Conservation (phyloP, 2,329 filamentous ascomycete genomes). For the Claviceps sorghi region DNA sequence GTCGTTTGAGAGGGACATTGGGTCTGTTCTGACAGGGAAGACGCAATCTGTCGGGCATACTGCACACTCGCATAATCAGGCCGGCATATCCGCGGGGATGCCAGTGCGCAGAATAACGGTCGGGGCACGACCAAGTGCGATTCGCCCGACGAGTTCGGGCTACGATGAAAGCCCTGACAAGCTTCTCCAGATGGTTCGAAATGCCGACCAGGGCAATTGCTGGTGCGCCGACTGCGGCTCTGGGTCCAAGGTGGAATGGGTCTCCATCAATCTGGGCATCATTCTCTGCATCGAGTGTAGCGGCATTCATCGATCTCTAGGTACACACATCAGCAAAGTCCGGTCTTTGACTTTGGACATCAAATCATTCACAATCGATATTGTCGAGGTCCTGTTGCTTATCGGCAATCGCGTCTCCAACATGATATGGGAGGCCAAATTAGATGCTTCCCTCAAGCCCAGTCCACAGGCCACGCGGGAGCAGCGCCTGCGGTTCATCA, state of each 20-base stretch:
- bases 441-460: constrained; percentile 64
- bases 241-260: constrained; percentile 90
- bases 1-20: constrained; percentile 69
- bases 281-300: constrained; percentile 96
- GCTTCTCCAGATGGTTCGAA: constrained; percentile 72
- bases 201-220: constrained; percentile 82
- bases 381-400: constrained; percentile 81
- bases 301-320: constrained; percentile 88
- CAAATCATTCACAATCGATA: constrained; percentile 90
- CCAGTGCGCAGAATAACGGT: constrained; percentile 82
- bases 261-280: constrained; percentile 93
- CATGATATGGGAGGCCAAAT: constrained; percentile 83
- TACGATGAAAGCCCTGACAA: constrained; percentile 75
- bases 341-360: constrained; percentile 91
- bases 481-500: constrained; percentile 88
- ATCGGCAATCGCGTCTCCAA: constrained; percentile 93
- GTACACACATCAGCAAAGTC: constrained; percentile 95
- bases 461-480: constrained; percentile 67
- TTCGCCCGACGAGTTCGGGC: constrained; percentile 52
- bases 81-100: constrained; percentile 32
- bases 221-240: constrained; percentile 93
- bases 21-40: constrained; percentile 85
- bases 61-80: constrained; percentile 34
- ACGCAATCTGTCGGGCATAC: constrained; percentile 53
- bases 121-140: constrained; percentile 64